Conservation (phyloP, 805 yeast species). For the Metschnikowia cerradonensis region DNA sequence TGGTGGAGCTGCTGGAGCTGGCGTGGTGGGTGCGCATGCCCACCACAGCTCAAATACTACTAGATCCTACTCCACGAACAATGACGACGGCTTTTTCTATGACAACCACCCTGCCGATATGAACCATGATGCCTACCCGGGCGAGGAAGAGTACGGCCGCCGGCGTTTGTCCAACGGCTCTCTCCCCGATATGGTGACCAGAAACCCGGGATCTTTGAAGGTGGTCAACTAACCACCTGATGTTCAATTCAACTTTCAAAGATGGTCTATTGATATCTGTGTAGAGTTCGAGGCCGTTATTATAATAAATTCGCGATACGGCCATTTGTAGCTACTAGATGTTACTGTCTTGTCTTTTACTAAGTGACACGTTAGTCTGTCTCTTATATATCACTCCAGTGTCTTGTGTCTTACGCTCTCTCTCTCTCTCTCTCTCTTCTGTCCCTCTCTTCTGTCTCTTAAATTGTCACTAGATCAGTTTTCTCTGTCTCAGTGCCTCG, state of each 20-base stretch:
- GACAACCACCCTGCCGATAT: conserved; percentile 1
- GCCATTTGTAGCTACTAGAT: neutral
- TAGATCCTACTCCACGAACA: conserved; percentile 14
- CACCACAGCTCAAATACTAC: conserved; percentile 17
- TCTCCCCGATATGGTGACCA: conserved; percentile 46
- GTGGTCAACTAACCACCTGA: conserved; percentile 38
- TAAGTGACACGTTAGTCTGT: neutral
- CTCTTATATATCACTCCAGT: too few species aligned
- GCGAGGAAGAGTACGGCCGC: conserved; percentile 35
- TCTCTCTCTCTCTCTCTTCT: too few species aligned
- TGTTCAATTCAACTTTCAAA: neutral
- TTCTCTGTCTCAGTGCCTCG: too few species aligned
- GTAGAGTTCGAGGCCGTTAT: neutral
- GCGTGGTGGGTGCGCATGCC: conserved; percentile 16
- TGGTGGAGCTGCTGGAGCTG: conserved; percentile 16
- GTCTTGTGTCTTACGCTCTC: too few species aligned
- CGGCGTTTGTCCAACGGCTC: conserved; percentile 53
- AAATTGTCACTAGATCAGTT: too few species aligned
- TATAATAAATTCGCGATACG: neutral
- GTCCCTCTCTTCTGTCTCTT: too few species aligned
- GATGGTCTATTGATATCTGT: neutral
- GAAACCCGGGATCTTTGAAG: conserved; percentile 45
- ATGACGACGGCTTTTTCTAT: conserved; percentile 12
- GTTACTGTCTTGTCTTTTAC: neutral
- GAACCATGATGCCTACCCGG: conserved; percentile 4